Conservation (phyloP, 1,284 basidiomycete genomes). For the Ceratobasidium sp. region DNA sequence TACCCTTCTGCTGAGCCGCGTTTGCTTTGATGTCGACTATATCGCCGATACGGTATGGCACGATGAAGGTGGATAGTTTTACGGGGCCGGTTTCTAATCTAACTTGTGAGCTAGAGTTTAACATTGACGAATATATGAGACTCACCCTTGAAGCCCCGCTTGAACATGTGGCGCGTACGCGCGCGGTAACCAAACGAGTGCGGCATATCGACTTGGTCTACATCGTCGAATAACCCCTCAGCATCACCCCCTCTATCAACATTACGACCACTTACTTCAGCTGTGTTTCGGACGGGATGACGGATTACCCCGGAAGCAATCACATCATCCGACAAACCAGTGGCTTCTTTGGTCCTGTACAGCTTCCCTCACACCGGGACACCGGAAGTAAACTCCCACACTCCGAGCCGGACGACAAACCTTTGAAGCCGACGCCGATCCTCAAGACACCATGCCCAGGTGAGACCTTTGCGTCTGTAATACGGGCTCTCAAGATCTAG, state of each 20-base stretch:
- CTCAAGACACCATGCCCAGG: conserved; percentile 80
- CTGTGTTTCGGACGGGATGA: conserved; percentile 61
- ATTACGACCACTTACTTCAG: conserved; percentile 58
- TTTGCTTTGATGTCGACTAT: conserved; percentile 99
- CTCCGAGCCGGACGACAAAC: too few species aligned
- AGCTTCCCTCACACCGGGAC: conserved; percentile 2
- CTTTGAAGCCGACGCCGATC: conserved; percentile 52
- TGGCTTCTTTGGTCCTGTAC: conserved; percentile 31
- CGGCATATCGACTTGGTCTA: conserved; percentile 86
- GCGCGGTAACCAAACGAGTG: conserved; percentile 99
- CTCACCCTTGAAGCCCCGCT: conserved; percentile 94
- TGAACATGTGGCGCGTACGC: conserved; percentile 99
- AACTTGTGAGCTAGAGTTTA: neutral
- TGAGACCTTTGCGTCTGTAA: conserved; percentile 38
- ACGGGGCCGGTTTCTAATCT: conserved; percentile 87
- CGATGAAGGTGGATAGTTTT: conserved; percentile 93
- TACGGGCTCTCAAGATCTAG: conserved; percentile 30
- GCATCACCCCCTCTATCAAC: conserved; percentile 48
- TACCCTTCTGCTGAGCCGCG: conserved; percentile 98
- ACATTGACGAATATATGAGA: neutral
- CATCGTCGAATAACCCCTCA: conserved; percentile 11
- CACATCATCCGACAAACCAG: conserved; percentile 10
- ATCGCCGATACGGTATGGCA: conserved; percentile 94
- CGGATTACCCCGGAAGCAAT: conserved; percentile 55
- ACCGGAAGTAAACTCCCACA: conserved; percentile 27